These are phyloP conservation scores for Agrocybe praecox DNA, from an alignment of 768 basidiomycete species.

Conservation along the genomic window DNA sequence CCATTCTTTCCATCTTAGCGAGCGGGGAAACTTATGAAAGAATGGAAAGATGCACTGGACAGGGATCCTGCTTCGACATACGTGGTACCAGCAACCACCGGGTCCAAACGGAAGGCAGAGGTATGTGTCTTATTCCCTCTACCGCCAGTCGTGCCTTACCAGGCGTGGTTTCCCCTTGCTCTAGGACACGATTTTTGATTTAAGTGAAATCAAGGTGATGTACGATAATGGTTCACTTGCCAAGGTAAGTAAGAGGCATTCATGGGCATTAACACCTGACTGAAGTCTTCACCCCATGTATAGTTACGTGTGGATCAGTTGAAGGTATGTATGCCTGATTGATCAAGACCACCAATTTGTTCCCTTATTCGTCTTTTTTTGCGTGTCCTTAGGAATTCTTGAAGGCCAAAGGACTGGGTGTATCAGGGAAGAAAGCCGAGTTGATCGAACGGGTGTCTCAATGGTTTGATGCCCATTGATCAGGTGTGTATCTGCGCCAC, in stretches of 20 bases:
- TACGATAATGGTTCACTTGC: constrained; percentile 58
- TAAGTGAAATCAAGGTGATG: constrained; percentile 73
- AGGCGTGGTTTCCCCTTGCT: not conserved
- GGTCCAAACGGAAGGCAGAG: constrained; percentile 76
- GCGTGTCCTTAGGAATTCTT: constrained; percentile 60
- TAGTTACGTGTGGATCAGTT: constrained; percentile 80
- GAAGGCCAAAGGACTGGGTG: constrained; percentile 60
- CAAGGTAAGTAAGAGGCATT: constrained; percentile 51
- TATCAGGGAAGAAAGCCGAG: constrained; percentile 75
- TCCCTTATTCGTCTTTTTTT: not conserved
- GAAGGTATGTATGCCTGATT: constrained; percentile 49
- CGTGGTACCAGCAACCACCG: constrained; percentile 44
- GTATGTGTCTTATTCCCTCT: constrained; percentile 24
- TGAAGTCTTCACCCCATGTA: constrained; percentile 8
- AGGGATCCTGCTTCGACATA: constrained; percentile 64
- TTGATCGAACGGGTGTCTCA: constrained; percentile 65
- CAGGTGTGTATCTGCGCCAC: not conserved
- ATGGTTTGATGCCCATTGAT: constrained; percentile 53
- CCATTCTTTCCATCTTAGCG: constrained; percentile 20
- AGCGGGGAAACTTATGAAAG: constrained; percentile 48
- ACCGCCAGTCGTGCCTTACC: not conserved
- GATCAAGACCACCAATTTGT: not conserved
- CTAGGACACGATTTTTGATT: constrained; percentile 66
- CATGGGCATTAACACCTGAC: constrained; percentile 15
- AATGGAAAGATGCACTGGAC: constrained; percentile 68